A percentile compares a stretch with the other conserved stretches of the same genome.
Conservation (phyloP, 2,329 filamentous ascomycete species). For the Colletotrichum sp. region DNA sequence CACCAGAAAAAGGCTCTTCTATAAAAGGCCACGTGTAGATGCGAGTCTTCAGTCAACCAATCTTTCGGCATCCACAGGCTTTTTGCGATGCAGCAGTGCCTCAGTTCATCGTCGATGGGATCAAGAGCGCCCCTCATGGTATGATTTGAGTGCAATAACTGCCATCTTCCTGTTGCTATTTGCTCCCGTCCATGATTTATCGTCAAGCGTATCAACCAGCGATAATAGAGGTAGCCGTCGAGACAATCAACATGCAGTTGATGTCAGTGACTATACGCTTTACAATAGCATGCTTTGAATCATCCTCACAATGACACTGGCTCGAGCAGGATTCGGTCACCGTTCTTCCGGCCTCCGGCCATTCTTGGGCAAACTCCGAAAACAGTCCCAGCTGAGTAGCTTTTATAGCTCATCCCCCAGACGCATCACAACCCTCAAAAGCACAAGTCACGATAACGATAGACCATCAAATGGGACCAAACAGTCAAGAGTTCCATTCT, state of each 20-base stretch:
- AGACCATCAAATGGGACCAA: slow-evolving; percentile 9
- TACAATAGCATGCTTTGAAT: background rate
- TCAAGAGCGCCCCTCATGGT: background rate
- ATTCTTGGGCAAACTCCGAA: background rate
- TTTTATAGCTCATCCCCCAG: background rate
- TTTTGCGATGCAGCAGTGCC: background rate
- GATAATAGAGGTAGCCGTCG: background rate
- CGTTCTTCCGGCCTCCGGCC: rapidly evolving
- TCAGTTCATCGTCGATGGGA: background rate
- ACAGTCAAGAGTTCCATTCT: slow-evolving; percentile 21
- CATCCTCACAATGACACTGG: background rate
- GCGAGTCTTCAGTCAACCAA: background rate
- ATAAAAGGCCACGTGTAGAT: too few species aligned
- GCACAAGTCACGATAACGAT: background rate
- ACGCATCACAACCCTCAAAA: background rate
- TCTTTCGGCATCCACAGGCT: background rate
- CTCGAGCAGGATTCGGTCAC: background rate
- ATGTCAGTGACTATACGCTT: background rate
- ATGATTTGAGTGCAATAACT: background rate
- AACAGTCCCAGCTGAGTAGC: background rate
- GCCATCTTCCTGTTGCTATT: background rate
- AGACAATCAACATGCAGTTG: background rate
- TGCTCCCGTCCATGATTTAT: background rate
- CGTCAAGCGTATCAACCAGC: background rate
- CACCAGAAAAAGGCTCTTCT: background rate